Evolutionary conservation across 495 filamentous ascomycete genomes (phyloP).

Genomic region (Amphirosellinia nigrospora): DNA sequence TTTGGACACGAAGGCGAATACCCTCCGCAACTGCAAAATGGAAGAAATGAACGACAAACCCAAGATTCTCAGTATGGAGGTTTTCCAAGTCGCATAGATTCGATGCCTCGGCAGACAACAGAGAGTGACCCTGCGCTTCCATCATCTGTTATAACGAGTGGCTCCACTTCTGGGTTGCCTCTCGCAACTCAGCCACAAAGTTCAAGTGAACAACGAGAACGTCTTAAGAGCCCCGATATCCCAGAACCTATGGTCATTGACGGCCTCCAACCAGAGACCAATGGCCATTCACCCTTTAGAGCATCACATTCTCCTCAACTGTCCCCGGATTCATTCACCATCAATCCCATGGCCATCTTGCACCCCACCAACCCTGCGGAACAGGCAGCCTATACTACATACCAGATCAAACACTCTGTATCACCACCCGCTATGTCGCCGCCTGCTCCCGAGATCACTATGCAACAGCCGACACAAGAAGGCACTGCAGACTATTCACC

Average conservation of each 20-base stretch:
- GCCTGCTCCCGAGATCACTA: constrained; percentile 33
- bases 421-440: constrained; percentile 34
- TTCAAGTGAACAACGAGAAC: constrained; percentile 35
- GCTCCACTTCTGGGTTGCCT: constrained; percentile 42
- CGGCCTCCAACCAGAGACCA: constrained; percentile 26
- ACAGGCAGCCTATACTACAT: constrained; percentile 49
- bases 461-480: constrained; percentile 34
- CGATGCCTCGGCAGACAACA: constrained; percentile 36
- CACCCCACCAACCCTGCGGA: constrained; percentile 50
- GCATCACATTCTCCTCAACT: constrained; percentile 39
- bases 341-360: constrained; percentile 53
- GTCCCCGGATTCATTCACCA: constrained; percentile 35
- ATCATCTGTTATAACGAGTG: constrained; percentile 35
- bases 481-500: constrained; percentile 3
- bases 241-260: constrained; percentile 42
- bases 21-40: constrained; percentile 25
- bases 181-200: constrained; percentile 40
- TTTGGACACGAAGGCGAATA: constrained; percentile 26
- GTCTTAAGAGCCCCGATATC: constrained; percentile 43
- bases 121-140: constrained; percentile 39
- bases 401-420: constrained; percentile 48
- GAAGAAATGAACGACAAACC: constrained; percentile 28
- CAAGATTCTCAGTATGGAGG: constrained; percentile 35
- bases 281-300: constrained; percentile 32
- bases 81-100: constrained; percentile 34